A percentile compares a stretch with the other conserved stretches of the same genome.
These are phyloP conservation scores for Nakaseomyces kungkrabaensis DNA, from an alignment of 1,139 yeast genomes.

Conservation along the genomic window DNA sequence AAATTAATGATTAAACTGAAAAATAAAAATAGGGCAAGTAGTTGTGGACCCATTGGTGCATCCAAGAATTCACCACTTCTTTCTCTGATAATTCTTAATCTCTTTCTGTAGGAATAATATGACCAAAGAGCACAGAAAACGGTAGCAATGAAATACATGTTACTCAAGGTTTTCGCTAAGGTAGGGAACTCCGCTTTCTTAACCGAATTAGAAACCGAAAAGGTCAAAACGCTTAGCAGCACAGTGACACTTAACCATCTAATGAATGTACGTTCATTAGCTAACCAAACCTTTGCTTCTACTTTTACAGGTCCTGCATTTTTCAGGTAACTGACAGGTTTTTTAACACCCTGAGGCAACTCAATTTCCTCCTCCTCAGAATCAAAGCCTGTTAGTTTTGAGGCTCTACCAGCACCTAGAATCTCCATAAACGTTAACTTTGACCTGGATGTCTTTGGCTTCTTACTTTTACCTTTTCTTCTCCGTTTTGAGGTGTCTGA, in stretches of 20 bases:
- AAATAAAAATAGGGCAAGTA: conserved; percentile 62
- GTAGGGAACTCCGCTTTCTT: conserved; percentile 46
- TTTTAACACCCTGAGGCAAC: conserved; percentile 80
- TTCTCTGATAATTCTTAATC: conserved; percentile 65
- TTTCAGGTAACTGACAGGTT: conserved; percentile 69
- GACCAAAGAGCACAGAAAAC: conserved; percentile 86
- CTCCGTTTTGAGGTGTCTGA: conserved; percentile 10
- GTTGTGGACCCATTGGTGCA: conserved; percentile 77
- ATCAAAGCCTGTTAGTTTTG: conserved; percentile 48
- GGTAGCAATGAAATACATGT: conserved; percentile 69
- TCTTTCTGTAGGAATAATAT: conserved; percentile 58
- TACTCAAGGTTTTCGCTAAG: conserved; percentile 59
- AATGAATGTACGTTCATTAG: conserved; percentile 93
- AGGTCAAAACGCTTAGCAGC: conserved; percentile 75
- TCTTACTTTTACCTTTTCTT: conserved; percentile 7
- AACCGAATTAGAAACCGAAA: conserved; percentile 74
- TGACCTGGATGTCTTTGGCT: conserved; percentile 9
- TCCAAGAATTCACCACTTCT: conserved; percentile 85
- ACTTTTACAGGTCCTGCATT: conserved; percentile 88
- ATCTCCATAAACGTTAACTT: conserved; percentile 24
- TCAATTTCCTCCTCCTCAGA: conserved; percentile 83
- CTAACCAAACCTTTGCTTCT: conserved; percentile 97
- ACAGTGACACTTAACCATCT: conserved; percentile 94
- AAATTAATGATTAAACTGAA: conserved; percentile 65
- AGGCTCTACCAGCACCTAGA: conserved; percentile 25